Percentiles rank a stretch among this genome's conserved stretches.
These are phyloP conservation scores for Rhizoctonia solani DNA, from an alignment of 1,284 basidiomycete species.

Conservation along the genomic window DNA sequence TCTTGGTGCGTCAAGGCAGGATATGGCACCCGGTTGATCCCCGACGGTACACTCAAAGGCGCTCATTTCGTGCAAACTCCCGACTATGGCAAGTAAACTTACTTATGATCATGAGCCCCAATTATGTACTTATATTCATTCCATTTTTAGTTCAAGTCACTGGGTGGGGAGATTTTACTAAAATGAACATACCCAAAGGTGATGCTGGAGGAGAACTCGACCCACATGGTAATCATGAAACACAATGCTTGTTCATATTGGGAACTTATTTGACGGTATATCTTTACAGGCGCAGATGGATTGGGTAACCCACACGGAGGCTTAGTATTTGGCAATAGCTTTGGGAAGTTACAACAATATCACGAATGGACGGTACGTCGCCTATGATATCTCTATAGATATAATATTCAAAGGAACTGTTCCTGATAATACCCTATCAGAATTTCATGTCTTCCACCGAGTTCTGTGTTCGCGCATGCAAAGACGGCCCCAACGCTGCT, in stretches of 20 bases:
- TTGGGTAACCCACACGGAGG: slow-evolving; percentile 41
- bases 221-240: slow-evolving; percentile 39
- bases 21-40: slow-evolving; percentile 51
- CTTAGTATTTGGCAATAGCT: slow-evolving; percentile 39
- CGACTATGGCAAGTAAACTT: slow-evolving; percentile 38
- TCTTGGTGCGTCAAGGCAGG: slow-evolving; percentile 47
- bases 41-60: slow-evolving; percentile 49
- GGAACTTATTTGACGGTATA: background rate
- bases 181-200: slow-evolving; percentile 43
- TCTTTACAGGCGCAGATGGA: slow-evolving; percentile 36
- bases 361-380: slow-evolving; percentile 40
- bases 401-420: too few species aligned
- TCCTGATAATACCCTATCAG: slow-evolving; percentile 3
- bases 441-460: slow-evolving; percentile 40
- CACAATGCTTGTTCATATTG: background rate
- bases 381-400: background rate
- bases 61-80: slow-evolving; percentile 53
- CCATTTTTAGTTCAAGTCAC: slow-evolving; percentile 39
- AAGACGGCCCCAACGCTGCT: slow-evolving; percentile 42
- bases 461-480: slow-evolving; percentile 49
- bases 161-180: slow-evolving; percentile 43
- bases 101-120: slow-evolving; percentile 23
- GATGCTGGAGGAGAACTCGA: slow-evolving; percentile 43
- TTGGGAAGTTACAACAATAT: slow-evolving; percentile 39
- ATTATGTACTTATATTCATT: slow-evolving; percentile 39